Evolutionary conservation across 257 asterid species (phyloP).

Genomic region (Lantana camara): DNA sequence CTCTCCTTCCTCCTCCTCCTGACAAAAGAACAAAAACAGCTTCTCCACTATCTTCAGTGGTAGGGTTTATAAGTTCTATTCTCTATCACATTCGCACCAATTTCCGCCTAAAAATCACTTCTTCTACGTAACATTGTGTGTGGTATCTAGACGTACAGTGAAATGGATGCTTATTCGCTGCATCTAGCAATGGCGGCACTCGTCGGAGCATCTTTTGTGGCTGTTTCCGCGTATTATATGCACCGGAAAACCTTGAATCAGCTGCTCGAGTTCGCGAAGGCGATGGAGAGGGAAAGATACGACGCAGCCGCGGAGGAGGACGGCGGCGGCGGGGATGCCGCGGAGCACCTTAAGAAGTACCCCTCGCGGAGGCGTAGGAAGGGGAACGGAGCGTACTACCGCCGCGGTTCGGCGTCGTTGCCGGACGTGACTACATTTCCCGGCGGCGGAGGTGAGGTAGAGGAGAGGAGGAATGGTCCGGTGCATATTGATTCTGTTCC

Average conservation of each 20-base stretch:
- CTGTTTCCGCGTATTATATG: constrained; percentile 91
- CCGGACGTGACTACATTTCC: constrained; percentile 65
- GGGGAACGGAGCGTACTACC: constrained; percentile 50
- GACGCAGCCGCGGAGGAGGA: constrained; percentile 36
- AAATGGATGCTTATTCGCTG: constrained; percentile 72
- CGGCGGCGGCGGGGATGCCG: constrained; percentile 44
- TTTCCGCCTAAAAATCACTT: constrained; percentile 13
- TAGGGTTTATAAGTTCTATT: constrained; percentile 47
- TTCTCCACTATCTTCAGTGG: constrained; percentile 28
- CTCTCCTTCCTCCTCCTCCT: constrained; percentile 25
- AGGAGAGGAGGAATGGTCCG: constrained; percentile 58
- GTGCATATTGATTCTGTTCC: constrained; percentile 67
- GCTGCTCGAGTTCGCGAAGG: constrained; percentile 73
- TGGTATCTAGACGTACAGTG: constrained; percentile 1
- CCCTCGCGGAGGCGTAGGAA: constrained; percentile 54
- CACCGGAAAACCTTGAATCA: constrained; percentile 86
- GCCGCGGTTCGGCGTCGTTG: constrained; percentile 60
- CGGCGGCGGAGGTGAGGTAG: constrained; percentile 42
- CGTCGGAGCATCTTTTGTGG: constrained; percentile 87
- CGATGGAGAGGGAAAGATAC: constrained; percentile 66
- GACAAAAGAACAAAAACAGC: constrained; percentile 18
- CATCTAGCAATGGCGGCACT: constrained; percentile 96
- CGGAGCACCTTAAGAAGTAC: constrained; percentile 48
- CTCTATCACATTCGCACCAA: neutral
- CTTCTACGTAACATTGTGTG: neutral